Evolutionary conservation across 495 filamentous ascomycete species (phyloP).

Genomic region (Durotheca rogersii): DNA sequence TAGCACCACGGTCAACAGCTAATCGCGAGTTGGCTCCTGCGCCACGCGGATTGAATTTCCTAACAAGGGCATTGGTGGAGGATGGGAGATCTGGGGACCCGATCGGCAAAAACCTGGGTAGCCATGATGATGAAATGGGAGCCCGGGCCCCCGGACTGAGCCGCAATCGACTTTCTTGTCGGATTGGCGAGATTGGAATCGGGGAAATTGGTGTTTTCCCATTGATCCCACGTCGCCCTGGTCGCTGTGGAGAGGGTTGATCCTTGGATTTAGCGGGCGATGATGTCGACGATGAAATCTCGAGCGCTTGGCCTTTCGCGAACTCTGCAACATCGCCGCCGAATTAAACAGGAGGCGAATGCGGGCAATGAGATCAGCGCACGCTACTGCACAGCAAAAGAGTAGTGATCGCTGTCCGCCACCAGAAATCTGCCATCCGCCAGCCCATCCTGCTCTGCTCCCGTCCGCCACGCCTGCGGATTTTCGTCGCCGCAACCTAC

Average conservation of each 20-base stretch:
- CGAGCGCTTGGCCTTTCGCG: constrained; percentile 18
- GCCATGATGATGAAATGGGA: constrained; percentile 33
- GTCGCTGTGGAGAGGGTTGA: constrained; percentile 27
- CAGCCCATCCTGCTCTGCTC: no score
- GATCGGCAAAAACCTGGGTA: constrained; percentile 30
- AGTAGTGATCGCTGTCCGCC: constrained; percentile 3
- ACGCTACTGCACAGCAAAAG: constrained; percentile 1
- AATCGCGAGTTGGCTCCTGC: constrained; percentile 3
- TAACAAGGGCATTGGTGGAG: constrained; percentile 20
- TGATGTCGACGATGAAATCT: constrained; percentile 33
- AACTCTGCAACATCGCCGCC: constrained; percentile 26
- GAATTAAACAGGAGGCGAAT: constrained; percentile 15
- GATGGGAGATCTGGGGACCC: constrained; percentile 32
- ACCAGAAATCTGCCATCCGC: no score
- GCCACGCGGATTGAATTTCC: constrained; percentile 2
- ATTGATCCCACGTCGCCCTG: constrained; percentile 20
- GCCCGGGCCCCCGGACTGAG: constrained; percentile 33
- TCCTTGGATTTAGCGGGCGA: constrained; percentile 16
- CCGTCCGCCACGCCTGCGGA: no score
- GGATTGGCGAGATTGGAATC: constrained; percentile 34
- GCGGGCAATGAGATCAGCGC: constrained; percentile 16
- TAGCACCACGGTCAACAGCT: not conserved
- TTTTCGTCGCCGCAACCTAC: no score
- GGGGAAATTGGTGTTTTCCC: constrained; percentile 36
- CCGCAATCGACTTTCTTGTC: constrained; percentile 39